Conservation (phyloP, 768 basidiomycete genomes). For the Rickenella mellea region DNA sequence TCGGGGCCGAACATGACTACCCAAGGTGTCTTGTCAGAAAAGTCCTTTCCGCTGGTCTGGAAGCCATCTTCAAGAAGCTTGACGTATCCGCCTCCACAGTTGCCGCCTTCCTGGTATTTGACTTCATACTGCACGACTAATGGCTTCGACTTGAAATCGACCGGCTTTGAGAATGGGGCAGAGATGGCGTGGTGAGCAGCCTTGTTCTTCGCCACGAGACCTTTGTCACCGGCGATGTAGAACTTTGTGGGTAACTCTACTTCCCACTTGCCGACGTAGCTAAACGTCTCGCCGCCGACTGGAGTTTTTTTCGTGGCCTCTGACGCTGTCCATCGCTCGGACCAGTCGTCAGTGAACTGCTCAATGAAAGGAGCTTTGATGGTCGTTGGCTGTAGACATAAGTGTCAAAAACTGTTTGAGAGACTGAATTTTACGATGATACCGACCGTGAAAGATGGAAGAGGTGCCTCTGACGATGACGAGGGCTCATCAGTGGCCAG, state of each 20-base stretch:
- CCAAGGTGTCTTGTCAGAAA: constrained; percentile 90
- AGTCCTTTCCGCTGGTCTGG: constrained; percentile 89
- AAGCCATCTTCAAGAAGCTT: constrained; percentile 93
- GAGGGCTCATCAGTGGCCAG: constrained; percentile 53
- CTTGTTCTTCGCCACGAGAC: constrained; percentile 92
- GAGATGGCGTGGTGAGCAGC: constrained; percentile 99
- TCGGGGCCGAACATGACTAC: constrained; percentile 98
- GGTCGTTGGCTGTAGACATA: constrained; percentile 46
- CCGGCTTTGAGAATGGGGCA: constrained; percentile 68
- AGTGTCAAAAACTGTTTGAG: not conserved
- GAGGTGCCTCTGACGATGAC: constrained; percentile 50
- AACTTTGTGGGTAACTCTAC: constrained; percentile 81
- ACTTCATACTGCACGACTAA: constrained; percentile 98
- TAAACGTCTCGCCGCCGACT: constrained; percentile 91
- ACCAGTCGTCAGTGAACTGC: constrained; percentile 90
- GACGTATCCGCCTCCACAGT: constrained; percentile 98
- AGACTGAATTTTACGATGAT: not conserved
- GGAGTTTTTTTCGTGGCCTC: constrained; percentile 98
- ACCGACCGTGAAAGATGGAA: constrained; percentile 63
- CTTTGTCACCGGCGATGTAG: constrained; percentile 78
- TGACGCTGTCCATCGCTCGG: constrained; percentile 90
- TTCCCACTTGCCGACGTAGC: constrained; percentile 95
- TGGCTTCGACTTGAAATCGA: constrained; percentile 77
- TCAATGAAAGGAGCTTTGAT: constrained; percentile 89
- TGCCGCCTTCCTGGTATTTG: constrained; percentile 98